Evolutionary conservation across 306 rosid genomes (phyloP).

Genomic region (Quillaja saponaria): DNA sequence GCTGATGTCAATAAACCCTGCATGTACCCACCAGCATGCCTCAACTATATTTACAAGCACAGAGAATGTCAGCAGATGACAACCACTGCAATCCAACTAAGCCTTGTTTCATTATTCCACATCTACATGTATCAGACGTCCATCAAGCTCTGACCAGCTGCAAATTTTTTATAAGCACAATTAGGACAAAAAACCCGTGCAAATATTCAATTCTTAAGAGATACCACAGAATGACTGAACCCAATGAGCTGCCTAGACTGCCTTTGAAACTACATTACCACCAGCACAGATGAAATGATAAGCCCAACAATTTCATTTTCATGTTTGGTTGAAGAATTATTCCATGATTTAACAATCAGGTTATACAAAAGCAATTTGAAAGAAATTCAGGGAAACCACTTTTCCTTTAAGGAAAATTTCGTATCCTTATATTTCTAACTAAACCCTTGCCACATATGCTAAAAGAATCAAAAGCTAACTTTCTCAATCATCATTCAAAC

Average conservation of each 20-base stretch:
- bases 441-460: too few relatives aligned
- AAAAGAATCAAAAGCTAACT: neutral
- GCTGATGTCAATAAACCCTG: constrained; percentile 29
- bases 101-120: constrained; percentile 26
- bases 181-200: too few relatives aligned
- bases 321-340: constrained; percentile 14
- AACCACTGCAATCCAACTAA: constrained; percentile 28
- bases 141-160: constrained; percentile 55
- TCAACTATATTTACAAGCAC: constrained; percentile 31
- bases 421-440: too few relatives aligned
- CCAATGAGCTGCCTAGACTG: constrained; percentile 16
- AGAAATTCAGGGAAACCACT: constrained; percentile 14
- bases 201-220: neutral
- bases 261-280: constrained; percentile 1
- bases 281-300: constrained; percentile 7
- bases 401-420: neutral
- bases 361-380: constrained; percentile 2
- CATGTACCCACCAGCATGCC: constrained; percentile 26
- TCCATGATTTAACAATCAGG: constrained; percentile 6
- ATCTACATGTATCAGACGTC: constrained; percentile 29
- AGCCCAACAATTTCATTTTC: constrained; percentile 18
- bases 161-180: constrained; percentile 3
- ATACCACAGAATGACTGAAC: constrained; percentile 7
- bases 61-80: constrained; percentile 28
- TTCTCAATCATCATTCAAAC: constrained; percentile 7